Base-by-base conservation (phyloP, 2,329 filamentous ascomycete species). In the Penicillium sp. region DNA sequence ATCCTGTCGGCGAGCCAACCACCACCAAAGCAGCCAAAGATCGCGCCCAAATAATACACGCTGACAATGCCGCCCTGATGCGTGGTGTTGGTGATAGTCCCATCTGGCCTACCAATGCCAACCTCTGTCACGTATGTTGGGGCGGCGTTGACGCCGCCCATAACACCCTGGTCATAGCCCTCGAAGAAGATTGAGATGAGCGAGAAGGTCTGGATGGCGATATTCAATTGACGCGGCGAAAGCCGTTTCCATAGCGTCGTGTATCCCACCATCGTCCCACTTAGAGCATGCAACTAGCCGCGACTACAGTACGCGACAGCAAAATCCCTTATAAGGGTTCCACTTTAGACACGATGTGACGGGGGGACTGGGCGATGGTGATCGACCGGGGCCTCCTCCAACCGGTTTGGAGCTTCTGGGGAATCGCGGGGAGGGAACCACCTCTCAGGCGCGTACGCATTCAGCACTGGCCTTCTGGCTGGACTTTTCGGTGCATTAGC, bases 161-260 rank as follows among this genome's bases (percentile, higher is more conserved):
- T 81, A n/a, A 85, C 82, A 56, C 83, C 83, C 66, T 85, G 83
- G 61, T 85, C 82, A 72, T 85, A 86, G 22, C 83, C 83, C 54
- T 77, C 74, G 63, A 76, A 77, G 66, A 77, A 76, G 12, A 78
- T 76, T 5, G 68, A 73, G 17, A 77, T 59, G 5, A 76, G 64
- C 3, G 75, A 77, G 51, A 77, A 75, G 1, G 56, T 35, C 10
- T 75, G 72, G 24, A 76, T 76, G 10, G 76, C 74, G 6, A 79
- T 22, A 64, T 81, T 82, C 57, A 83, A 75, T 63, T 82, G 76
- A 4, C 68, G 67, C 24, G 80, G 71, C 49, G 80, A 78, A 5
- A 82, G 72, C 61, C 74, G 72, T 68, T 77, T 80, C 81, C 80
- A 83, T 1, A 77, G 51, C 6, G 75, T 78, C 3, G 73, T 76